Percentiles rank a stretch among this genome's conserved stretches.
These are phyloP conservation scores for Pleurotus citrinopileatus DNA, from an alignment of 768 basidiomycete genomes.

Conservation along the genomic window DNA sequence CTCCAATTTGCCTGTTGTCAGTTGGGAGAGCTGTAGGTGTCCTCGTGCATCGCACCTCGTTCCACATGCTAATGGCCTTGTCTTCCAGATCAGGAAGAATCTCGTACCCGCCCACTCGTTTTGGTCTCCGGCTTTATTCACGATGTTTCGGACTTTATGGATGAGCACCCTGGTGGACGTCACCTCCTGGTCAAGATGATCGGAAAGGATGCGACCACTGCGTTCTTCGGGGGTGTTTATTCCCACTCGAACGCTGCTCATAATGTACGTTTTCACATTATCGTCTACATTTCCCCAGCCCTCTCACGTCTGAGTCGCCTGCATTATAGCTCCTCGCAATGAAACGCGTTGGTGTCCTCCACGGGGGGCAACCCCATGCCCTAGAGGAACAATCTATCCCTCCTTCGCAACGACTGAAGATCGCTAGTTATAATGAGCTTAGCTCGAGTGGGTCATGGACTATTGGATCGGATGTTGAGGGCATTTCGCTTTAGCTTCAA, in stretches of 20 bases:
- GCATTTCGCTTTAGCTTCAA: conserved; percentile 10
- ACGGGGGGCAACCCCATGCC: conserved; percentile 46
- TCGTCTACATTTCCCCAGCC: no score
- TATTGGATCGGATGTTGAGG: conserved; percentile 11
- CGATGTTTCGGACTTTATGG: conserved; percentile 77
- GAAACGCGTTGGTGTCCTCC: conserved; percentile 58
- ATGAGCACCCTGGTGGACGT: conserved; percentile 91
- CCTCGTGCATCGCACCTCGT: neutral
- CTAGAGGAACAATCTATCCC: conserved; percentile 48
- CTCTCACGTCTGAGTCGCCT: no score
- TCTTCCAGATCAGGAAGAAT: conserved; percentile 71
- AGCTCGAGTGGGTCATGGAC: conserved; percentile 10
- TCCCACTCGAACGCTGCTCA: conserved; percentile 60
- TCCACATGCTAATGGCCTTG: conserved; percentile 6
- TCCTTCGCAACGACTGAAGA: conserved; percentile 34
- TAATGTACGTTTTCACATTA: conserved; percentile 32
- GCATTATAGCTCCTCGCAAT: conserved; percentile 56
- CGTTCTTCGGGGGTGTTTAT: conserved; percentile 82
- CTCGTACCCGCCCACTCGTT: conserved; percentile 74
- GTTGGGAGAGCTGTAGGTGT: conserved; percentile 79
- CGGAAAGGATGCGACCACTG: conserved; percentile 87
- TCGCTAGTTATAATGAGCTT: conserved; percentile 16
- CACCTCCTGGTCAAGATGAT: conserved; percentile 81
- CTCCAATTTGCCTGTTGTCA: conserved; percentile 74
- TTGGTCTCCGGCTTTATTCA: conserved; percentile 92